Evolutionary conservation across 2,329 filamentous ascomycete species (phyloP), one percentile per base, ranked within the genome.

Genomic region (Knoxdaviesia capensis): DNA sequence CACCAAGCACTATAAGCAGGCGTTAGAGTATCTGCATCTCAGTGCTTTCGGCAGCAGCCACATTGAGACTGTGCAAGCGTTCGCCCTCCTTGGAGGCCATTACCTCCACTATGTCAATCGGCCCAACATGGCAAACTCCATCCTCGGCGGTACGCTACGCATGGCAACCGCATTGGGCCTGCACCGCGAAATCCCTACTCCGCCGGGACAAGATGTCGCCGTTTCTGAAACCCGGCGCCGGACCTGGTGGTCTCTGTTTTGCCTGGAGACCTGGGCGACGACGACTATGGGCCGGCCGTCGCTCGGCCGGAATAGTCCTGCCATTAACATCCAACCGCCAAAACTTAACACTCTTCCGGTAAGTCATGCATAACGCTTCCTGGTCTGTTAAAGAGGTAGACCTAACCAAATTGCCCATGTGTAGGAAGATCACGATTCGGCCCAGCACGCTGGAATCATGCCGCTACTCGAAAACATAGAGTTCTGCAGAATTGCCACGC

Each of bases 21-120:
- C 78, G 11, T 77, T 77, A 58, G 69, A 74, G 43, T 69, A 81
- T 50, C 59, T 85, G 7, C 69, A 66, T 6, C 63, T 85, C 46
- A 77, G 80, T 47, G 72, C 72, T 3, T 71, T 83, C 42, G 77
- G 77, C 3, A 78, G 49, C 28, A 54, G 52, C 7, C 52, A 79
- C 49, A 62, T 85, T 10, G 79, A 85, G 54, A 80, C 73, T 0
- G 66, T 85, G 3, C 80, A 86, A 53, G 75, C 80, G 1, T 57
- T 85, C 9, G 73, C 74, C 3, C 64, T 86, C 30, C 74, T 84
- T 50, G 78, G 78, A 36, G 80, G 80, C 31, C 80, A 76, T 59
- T 86, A 86, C 53, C 69, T 84, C 43, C 80, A 85, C 56, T 85
- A 85, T 52, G 73, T 80, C 50, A 83, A 83, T 57, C 68, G 78